A percentile compares a stretch with the other conserved stretches of the same genome.
Conservation (phyloP, 257 asterid genomes). For the Rauvolfia tetraphylla region DNA sequence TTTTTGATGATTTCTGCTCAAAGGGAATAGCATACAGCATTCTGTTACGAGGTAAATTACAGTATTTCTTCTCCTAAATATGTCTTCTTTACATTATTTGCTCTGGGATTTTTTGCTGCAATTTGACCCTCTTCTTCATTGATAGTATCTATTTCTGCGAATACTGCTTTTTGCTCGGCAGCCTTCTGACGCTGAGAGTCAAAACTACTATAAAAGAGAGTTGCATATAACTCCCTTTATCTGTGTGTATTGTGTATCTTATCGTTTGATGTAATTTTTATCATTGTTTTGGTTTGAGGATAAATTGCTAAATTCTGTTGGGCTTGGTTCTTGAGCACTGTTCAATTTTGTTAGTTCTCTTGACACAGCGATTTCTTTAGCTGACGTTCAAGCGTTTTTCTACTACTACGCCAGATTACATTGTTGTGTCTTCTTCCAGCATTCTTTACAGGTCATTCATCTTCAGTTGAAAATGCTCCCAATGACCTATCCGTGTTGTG, state of each 20-base stretch:
- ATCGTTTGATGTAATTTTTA: not conserved
- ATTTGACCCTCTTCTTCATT: constrained; percentile 4
- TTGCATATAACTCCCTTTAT: not conserved
- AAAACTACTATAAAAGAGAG: not conserved
- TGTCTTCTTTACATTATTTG: not conserved
- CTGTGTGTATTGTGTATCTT: not conserved
- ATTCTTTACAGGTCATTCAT: not conserved
- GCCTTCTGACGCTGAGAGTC: no score
- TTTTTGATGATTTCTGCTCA: not conserved
- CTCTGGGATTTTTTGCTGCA: not conserved
- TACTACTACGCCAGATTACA: not conserved
- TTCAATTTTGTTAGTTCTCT: not conserved
- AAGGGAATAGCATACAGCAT: constrained; percentile 1
- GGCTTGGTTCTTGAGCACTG: not conserved
- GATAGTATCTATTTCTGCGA: not conserved
- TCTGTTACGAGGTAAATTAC: constrained; percentile 8
- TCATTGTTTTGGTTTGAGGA: not conserved
- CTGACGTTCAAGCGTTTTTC: not conserved
- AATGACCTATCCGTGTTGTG: not conserved
- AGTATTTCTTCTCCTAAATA: not conserved
- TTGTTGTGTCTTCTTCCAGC: not conserved
- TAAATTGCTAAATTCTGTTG: not conserved
- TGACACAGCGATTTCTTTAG: not conserved
- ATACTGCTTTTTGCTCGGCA: not conserved
- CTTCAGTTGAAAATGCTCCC: not conserved